phyloP scores from a whole-genome alignment of 257 asterid genomes.

The Sherardia arvensis region DNA sequence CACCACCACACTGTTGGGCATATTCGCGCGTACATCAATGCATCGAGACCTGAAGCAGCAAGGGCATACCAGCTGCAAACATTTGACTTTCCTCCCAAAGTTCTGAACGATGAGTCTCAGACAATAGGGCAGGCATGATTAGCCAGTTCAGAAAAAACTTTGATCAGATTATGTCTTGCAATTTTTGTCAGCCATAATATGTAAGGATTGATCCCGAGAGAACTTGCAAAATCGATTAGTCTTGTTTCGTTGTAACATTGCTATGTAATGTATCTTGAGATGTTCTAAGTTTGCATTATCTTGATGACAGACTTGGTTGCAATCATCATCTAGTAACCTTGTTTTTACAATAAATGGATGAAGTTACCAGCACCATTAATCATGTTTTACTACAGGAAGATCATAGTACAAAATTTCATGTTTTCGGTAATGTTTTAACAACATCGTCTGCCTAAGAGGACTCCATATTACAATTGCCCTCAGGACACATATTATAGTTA shows the following conservation, averaged over 20 bases:
- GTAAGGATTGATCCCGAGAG: background rate
- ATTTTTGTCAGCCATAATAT: background rate
- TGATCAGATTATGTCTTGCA: no score
- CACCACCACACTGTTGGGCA: conserved; percentile 64
- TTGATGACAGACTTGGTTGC: no score
- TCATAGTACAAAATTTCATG: no score
- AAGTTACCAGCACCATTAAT: background rate
- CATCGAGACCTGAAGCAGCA: conserved; percentile 65
- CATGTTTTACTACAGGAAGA: no score
- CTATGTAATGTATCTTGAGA: no score
- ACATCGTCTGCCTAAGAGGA: no score
- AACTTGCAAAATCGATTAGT: no score
- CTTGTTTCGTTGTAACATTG: background rate
- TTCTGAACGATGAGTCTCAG: conserved; percentile 61
- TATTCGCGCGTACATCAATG: conserved; percentile 61
- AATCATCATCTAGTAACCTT: no score
- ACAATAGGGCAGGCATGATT: conserved; percentile 83
- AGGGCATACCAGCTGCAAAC: conserved; percentile 62
- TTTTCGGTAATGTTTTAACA: no score
- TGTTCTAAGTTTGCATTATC: background rate
- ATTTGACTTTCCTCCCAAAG: conserved; percentile 85
- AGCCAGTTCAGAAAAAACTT: conserved; percentile 71
- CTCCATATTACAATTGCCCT: conserved; percentile 1
- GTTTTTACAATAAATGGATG: no score
- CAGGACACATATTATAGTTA: background rate